phyloP scores from a whole-genome alignment of 2,329 filamentous ascomycete genomes.

The Stemphylium lycopersici region DNA sequence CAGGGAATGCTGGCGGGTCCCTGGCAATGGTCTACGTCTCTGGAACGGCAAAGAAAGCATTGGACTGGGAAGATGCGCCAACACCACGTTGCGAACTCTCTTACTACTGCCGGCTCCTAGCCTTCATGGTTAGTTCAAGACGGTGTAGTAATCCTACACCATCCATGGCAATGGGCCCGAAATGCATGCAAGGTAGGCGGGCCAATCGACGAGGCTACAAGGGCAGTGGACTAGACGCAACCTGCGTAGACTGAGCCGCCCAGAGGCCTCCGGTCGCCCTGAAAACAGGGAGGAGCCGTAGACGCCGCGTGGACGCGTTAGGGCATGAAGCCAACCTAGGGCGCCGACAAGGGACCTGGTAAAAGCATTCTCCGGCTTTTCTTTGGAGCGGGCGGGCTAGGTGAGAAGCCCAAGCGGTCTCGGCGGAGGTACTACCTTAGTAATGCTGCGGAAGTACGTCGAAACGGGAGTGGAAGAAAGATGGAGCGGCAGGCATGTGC shows the following conservation, averaged over 20 bases:
- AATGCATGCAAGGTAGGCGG: constrained; percentile 15
- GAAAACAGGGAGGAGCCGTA: constrained; percentile 24
- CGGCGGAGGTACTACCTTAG: constrained; percentile 10
- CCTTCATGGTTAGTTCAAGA: constrained; percentile 11
- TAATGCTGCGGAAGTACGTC: constrained; percentile 19
- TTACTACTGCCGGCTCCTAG: constrained; percentile 6
- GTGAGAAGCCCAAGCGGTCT: not conserved
- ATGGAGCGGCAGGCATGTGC: constrained; percentile 15
- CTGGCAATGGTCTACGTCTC: constrained; percentile 2
- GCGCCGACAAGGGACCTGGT: constrained; percentile 13
- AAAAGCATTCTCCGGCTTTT: constrained; percentile 15
- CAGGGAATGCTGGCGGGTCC: constrained; percentile 1
- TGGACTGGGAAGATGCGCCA: not conserved
- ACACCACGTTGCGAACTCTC: not conserved
- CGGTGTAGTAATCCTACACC: constrained; percentile 29
- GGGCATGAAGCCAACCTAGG: constrained; percentile 14
- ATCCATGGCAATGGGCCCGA: constrained; percentile 13
- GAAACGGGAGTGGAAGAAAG: constrained; percentile 10
- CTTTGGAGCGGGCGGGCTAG: not conserved
- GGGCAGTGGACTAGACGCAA: constrained; percentile 13
- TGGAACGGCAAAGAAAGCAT: constrained; percentile 4
- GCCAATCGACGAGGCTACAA: constrained; percentile 17
- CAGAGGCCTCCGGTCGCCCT: constrained; percentile 12
- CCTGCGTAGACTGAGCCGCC: constrained; percentile 23
- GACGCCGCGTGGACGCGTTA: constrained; percentile 37